Base-by-base conservation (phyloP, 108 stramenopile genomes). In the Cyclostephanos invisitatus region DNA sequence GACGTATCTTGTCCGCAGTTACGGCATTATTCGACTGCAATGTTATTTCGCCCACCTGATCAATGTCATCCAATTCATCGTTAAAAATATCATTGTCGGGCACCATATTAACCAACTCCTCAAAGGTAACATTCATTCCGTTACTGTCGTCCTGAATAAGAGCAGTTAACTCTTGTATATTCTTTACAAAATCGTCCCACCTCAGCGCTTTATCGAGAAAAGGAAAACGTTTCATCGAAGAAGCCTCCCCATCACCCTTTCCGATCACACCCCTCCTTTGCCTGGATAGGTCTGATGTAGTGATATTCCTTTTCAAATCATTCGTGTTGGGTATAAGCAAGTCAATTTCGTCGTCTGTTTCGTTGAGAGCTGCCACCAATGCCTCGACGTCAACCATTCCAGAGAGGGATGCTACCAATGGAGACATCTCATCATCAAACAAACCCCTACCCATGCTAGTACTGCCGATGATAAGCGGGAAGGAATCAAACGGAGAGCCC, bases 171-270 rank as follows among this genome's bases (percentile, higher is more conserved):
- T 77, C 59, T 36, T 67, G 63, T 0, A 76, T 21, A 50, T 74
- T 67, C n/a, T 68, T 82, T 25, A 73, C 55, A 56, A 82, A 82
- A 24, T 68, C 53, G 46, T 78, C 81, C 81, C 81, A 82, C 25
- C 72, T 42, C 28, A 74, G 48, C 8, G 72, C 65, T 32, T 73
- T 73, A 29, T 82, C 81, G 15, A 82, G 29, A 49, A 78, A 82
- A 37, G 81, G 73, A 69, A 82, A 73, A 27, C 57, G 38, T 54
- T 58, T 59, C 37, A 57, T 40, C 20, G 51, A 44, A 14, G 73
- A 60, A 22, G 21, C 46, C 12, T 61, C 8, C 50, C 17, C 64
- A 48, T 22, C 29, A 36, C 63, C 42, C 22, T 40, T 60, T 5
- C 50, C 68, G 27, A n/a, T 2, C 21, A 22, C 67, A 55, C 21